Evolutionary conservation across 2,329 filamentous ascomycete genomes (phyloP), one percentile per base, ranked within the genome.

Genomic region (Pseudogymnoascus sp.): DNA sequence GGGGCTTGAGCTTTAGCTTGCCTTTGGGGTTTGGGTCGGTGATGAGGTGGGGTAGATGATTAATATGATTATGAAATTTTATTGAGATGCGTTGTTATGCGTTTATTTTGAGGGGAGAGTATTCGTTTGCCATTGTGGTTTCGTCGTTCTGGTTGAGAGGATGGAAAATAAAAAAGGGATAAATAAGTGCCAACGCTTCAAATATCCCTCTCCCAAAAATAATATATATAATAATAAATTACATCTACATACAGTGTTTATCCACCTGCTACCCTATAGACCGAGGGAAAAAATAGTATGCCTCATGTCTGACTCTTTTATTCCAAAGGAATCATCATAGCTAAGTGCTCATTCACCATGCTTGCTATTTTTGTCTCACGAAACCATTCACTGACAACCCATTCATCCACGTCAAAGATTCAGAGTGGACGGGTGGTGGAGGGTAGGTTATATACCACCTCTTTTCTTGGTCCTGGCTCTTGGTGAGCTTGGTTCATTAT

Each of bases 1-100:
- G 51, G 51, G 29, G 16, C 10, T 18, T 57, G 51, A 8, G 29
- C 18, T 57, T 14, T 34, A 57, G 29, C 36, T 36, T 57, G 29
- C 16, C 51, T 57, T 57, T 14, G n/a, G 29, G 51, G n/a, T 57
- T 21, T 57, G 51, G 29, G 16, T 18, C 29, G n/a, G 51, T 26
- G 29, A 18, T 36, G 51, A 10, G 26, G n/a, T 18, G 29, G 16
- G 51, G 29, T 34, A 57, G 51, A 57, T 57, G 29, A 57, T 57
- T 57, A 57, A 36, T 57, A 57, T 57, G 26, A 57, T 57, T 57
- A 57, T 57, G 51, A 57, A 54, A 21, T 57, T 57, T 57, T 57
- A 57, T 21, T 36, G 51, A 57, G 29, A 36, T 34, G 6, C 51
- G 34, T 34, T 57, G 47, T 29, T 14, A 1, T 34, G 51, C 5